Percentiles rank a stretch among this genome's conserved stretches.
Evolutionary conservation across 2,329 filamentous ascomycete species (phyloP).

Genomic region (Diaporthe ampelina): DNA sequence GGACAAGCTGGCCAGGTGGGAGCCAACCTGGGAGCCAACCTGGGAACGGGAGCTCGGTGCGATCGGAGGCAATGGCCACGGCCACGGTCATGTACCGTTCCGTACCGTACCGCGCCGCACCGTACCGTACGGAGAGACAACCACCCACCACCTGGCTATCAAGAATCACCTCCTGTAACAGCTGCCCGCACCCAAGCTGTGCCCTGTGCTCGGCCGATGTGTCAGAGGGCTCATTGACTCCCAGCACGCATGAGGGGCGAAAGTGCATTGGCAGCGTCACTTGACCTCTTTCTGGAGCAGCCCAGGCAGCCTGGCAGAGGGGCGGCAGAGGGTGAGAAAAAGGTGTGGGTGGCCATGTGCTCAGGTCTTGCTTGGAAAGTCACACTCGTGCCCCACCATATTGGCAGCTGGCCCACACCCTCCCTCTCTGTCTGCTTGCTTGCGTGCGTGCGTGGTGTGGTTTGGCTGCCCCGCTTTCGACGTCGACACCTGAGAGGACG

Average conservation of each 20-base stretch:
- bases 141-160: not conserved
- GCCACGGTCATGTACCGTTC: constrained; percentile 7
- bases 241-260: constrained; percentile 1
- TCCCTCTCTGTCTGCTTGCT: constrained; percentile 3
- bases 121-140: constrained; percentile 8
- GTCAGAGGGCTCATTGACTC: not conserved
- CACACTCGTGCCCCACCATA: constrained; percentile 32
- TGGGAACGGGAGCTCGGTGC: constrained; percentile 1
- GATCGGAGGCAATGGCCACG: not conserved
- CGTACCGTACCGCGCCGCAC: constrained; percentile 1
- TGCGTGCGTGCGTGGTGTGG: constrained; percentile 26
- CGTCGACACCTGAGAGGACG: constrained; percentile 26
- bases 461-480: constrained; percentile 34
- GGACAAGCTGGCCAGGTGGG: not conserved
- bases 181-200: not conserved
- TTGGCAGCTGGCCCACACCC: constrained; percentile 22
- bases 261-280: constrained; percentile 23
- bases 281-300: constrained; percentile 18
- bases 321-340: not conserved
- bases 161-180: constrained; percentile 17
- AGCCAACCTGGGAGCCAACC: constrained; percentile 29
- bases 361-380: constrained; percentile 15
- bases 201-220: constrained; percentile 24
- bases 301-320: constrained; percentile 14
- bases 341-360: constrained; percentile 22